Conservation (phyloP, 257 asterid species). For the Gardenia jasminoides region DNA sequence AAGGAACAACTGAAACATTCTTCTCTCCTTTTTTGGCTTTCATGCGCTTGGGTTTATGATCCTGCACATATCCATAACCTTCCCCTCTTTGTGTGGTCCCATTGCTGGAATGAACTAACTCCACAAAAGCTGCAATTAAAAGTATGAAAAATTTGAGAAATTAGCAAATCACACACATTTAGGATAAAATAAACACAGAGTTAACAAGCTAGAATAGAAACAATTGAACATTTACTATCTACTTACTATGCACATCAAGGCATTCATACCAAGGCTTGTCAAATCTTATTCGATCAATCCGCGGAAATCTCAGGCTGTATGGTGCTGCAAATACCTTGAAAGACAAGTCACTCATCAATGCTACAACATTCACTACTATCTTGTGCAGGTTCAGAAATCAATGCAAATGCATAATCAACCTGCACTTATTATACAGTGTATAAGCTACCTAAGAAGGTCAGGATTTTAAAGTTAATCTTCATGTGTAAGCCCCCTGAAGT, state of each 20-base stretch:
- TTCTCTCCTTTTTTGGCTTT: slow-evolving; percentile 52
- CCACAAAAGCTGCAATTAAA: slow-evolving; percentile 71
- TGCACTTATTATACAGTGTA: not conserved
- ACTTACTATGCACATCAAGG: slow-evolving; percentile 90
- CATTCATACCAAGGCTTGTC: slow-evolving; percentile 99
- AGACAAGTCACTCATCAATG: not conserved
- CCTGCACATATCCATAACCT: slow-evolving; percentile 40
- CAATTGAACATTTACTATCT: slow-evolving; percentile 12
- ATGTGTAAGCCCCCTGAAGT: too few species aligned
- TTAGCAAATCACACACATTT: not conserved
- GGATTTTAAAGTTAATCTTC: not conserved
- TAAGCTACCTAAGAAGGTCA: not conserved
- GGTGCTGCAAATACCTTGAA: slow-evolving; percentile 97
- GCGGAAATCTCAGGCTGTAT: slow-evolving; percentile 94
- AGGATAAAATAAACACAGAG: not conserved
- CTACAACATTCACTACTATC: not conserved
- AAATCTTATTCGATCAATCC: slow-evolving; percentile 88
- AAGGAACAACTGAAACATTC: slow-evolving; percentile 74
- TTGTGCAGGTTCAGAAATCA: not conserved
- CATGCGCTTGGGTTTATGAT: slow-evolving; percentile 49
- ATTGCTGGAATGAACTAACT: slow-evolving; percentile 87
- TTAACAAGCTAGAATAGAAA: slow-evolving; percentile 15
- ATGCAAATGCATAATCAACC: not conserved
- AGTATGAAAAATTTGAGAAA: slow-evolving; percentile 10
- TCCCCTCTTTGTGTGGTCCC: slow-evolving; percentile 70